Base-by-base conservation (phyloP, 2,329 filamentous ascomycete genomes). In the Apiospora aurea region DNA sequence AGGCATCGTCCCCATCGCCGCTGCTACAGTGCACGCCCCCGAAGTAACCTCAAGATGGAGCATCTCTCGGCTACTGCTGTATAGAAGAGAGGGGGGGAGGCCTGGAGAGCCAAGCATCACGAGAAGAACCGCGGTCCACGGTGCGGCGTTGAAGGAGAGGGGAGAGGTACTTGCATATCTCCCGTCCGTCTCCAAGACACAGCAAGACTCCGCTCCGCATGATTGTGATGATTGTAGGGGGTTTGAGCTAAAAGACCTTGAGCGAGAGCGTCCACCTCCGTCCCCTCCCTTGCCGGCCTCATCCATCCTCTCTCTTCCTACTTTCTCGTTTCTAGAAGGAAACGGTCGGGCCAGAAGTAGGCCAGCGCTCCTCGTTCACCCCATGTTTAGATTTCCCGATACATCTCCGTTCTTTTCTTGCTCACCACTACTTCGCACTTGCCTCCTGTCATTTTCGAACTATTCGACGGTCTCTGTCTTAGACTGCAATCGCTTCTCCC, bases 251-350 rank as follows among this genome's bases (percentile, higher is more conserved):
- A 34, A 34, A 57, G 18, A 18, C 21, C 16, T 21, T 8, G 13
- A 43, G 41, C 7, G 34, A 43, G 41, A 29, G 26, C 26, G 26
- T 29, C 26, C 26, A 29, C 26, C 26, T 29, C 26, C 26, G 26
- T 8, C 41, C 26, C 26, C 26, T 61, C 53, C 57, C 29, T 38
- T 21, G 53, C 53, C 29, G 29, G 38, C 53, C 53, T 64, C 53
- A 7, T 51, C 49, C 34, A 38, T 38, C 34, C 34, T 38, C 53
- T 64, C 53, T 18, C 16, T 34, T 26, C 38, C 53, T 34, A 34
- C 41, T 29, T 41, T 64, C 18, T 41, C 18, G 29, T n/a, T 64
- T 64, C 57, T 64, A 64, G 34, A 64, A 64, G 34, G 57, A 64
- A 41, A 11, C 10, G 57, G 21, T 61, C 53, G 53, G 53, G 53